Percentiles rank a stretch among this genome's conserved stretches.
Conservation (phyloP, 148 eudicot genomes). For the Cornus controversa region DNA sequence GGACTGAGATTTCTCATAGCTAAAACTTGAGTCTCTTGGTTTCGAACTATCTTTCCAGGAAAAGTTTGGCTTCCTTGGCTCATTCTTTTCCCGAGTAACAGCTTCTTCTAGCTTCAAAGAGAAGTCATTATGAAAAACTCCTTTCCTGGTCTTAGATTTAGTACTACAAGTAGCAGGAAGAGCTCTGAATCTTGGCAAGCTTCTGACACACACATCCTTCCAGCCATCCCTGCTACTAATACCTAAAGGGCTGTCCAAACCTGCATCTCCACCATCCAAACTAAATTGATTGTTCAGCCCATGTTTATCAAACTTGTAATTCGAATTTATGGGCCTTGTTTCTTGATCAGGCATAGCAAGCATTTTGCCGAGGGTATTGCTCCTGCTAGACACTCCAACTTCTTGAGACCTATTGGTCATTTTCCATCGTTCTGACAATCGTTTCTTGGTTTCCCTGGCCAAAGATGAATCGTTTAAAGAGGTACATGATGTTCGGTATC, state of each 20-base stretch:
- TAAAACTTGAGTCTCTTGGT: neutral
- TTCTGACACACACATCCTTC: slow-evolving; percentile 20
- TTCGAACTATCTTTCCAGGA: neutral
- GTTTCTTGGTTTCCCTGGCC: slow-evolving; percentile 27
- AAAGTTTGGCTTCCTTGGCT: neutral
- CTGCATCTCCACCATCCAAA: neutral
- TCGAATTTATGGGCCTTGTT: slow-evolving; percentile 7
- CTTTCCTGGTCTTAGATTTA: slow-evolving; percentile 24
- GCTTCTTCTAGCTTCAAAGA: slow-evolving; percentile 16
- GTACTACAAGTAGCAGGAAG: slow-evolving; percentile 22
- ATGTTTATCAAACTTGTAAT: neutral
- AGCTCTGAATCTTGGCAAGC: slow-evolving; percentile 21
- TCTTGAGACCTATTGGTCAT: slow-evolving; percentile 18
- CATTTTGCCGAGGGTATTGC: slow-evolving; percentile 19
- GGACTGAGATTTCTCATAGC: neutral
- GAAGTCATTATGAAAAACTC: slow-evolving; percentile 16
- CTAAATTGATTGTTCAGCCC: slow-evolving; percentile 7
- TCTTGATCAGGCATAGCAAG: slow-evolving; percentile 10
- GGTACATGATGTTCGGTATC: slow-evolving; percentile 3
- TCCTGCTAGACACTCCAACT: slow-evolving; percentile 10
- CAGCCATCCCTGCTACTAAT: slow-evolving; percentile 9
- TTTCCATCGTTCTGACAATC: slow-evolving; percentile 29
- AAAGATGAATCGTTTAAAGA: slow-evolving; percentile 17
- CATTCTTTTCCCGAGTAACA: neutral
- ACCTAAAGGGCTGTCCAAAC: slow-evolving; percentile 2